Evolutionary conservation across 495 filamentous ascomycete genomes (phyloP), one percentile per base, ranked within the genome.

Genomic region (Aspergillus panamensis): DNA sequence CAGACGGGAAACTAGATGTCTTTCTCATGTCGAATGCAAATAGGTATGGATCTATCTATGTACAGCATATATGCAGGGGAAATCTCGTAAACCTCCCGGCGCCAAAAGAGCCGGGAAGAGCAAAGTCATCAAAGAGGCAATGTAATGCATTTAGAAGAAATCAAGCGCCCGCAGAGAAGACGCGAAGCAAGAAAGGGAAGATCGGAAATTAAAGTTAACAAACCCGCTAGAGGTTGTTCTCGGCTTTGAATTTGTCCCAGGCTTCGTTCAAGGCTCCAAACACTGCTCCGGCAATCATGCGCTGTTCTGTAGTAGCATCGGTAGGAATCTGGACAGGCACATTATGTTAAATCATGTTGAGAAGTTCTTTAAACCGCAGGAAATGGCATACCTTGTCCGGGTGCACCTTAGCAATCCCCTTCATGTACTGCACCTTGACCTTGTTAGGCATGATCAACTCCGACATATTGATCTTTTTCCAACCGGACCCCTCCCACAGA

Each of bases 361-460:
- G n/a, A 3, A 37, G 45, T 30, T 21, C 10, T 14, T 8, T 33
- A 44, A 33, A 7, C 17, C 48, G 10, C n/a, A 47, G 61, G 50
- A 30, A 32, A 54, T 54, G 60, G 76, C 84, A 70, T 77, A 97
- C 94, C 87, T 98, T 98, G 70, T 98, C 94, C 59, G 94, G 94
- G 80, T 98, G 94, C 61, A 94, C 92, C 81, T 96, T 97, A 6
- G 85, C 88, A 84, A 98, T 97, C 6, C 91, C 94, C 82, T 96
- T 96, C 94, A 98, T 97, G 66, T 98, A 98, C 55, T 89, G 81
- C 53, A 97, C 84, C 84, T 98, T 98, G 49, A 97, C 94, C 80
- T 90, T 96, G 48, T 86, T 87, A 42, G 92, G 85, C 77, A 96
- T 76, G 37, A 98, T 85, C 62, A 98, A 68, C 70, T 98, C 93